These are phyloP conservation scores for Suaeda aralocaspica DNA, from an alignment of 148 eudicot genomes.

Conservation along the genomic window DNA sequence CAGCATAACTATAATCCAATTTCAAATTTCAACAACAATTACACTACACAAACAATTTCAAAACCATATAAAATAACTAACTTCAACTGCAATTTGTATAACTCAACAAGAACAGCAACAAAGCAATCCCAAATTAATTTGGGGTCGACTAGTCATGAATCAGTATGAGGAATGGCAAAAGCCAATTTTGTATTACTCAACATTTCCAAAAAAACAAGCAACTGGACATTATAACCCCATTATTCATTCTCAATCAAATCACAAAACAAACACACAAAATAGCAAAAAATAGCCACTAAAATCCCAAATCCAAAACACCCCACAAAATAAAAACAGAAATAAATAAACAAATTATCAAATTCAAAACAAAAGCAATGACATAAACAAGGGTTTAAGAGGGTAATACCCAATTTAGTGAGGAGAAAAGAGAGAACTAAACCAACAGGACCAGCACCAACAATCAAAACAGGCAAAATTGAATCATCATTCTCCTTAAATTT, in stretches of 20 bases:
- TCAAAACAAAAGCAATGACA: not conserved
- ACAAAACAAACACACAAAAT: not conserved
- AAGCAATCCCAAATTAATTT: too few relatives aligned
- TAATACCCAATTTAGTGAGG: slow-evolving; percentile 79
- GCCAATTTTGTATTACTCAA: too few relatives aligned
- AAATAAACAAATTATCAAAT: not conserved
- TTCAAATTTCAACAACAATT: not conserved
- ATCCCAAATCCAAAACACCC: not conserved
- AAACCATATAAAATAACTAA: not conserved
- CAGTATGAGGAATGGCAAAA: too few relatives aligned
- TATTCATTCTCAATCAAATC: not conserved
- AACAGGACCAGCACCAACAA: slow-evolving; percentile 96
- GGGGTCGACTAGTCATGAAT: too few relatives aligned
- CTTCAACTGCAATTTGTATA: too few relatives aligned
- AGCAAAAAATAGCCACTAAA: slow-evolving; percentile 5
- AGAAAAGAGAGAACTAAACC: slow-evolving; percentile 77
- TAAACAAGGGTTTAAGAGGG: slow-evolving; percentile 12
- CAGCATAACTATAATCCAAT: not conserved
- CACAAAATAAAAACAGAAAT: not conserved
- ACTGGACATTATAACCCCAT: not conserved
- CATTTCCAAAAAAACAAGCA: not conserved
- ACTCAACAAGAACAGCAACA: too few relatives aligned
- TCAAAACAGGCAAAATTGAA: slow-evolving; percentile 65
- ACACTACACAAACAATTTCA: slow-evolving; percentile 1
- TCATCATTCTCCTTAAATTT: slow-evolving; percentile 30